These are phyloP conservation scores for Limnanthes douglasii DNA, from an alignment of 345 rosid genomes.

Conservation along the genomic window DNA sequence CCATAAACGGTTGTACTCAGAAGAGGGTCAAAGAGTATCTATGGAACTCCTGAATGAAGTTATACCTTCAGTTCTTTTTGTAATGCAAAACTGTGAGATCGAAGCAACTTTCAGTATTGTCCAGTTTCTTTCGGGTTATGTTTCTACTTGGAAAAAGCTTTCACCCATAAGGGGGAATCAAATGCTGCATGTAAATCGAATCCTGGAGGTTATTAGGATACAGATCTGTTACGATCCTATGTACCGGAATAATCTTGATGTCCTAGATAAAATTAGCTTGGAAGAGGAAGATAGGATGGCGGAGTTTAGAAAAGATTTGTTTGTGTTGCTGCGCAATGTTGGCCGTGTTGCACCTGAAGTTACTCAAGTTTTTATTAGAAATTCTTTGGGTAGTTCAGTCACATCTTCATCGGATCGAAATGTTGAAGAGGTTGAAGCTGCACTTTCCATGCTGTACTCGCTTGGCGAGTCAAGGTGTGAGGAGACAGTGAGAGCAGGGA, in stretches of 20 bases:
- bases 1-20: slow-evolving; percentile 47
- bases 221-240: slow-evolving; percentile 68
- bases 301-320: slow-evolving; percentile 73
- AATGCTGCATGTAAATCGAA: slow-evolving; percentile 44
- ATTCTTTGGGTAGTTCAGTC: slow-evolving; percentile 51
- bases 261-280: slow-evolving; percentile 63
- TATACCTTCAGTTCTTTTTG: slow-evolving; percentile 63
- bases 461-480: slow-evolving; percentile 80
- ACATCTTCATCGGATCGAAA: slow-evolving; percentile 44
- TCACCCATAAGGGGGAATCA: slow-evolving; percentile 65
- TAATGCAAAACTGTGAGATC: slow-evolving; percentile 60
- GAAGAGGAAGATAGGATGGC: slow-evolving; percentile 90
- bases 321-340: slow-evolving; percentile 63
- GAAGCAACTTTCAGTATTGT: slow-evolving; percentile 47
- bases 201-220: slow-evolving; percentile 61
- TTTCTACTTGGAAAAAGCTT: slow-evolving; percentile 62
- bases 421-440: slow-evolving; percentile 93
- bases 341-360: slow-evolving; percentile 83
- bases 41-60: slow-evolving; percentile 71
- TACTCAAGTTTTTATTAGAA: slow-evolving; percentile 60
- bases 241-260: slow-evolving; percentile 55
- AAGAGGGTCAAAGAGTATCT: slow-evolving; percentile 37
- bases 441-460: slow-evolving; percentile 84
- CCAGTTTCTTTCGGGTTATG: slow-evolving; percentile 73
- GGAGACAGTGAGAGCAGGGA: slow-evolving; percentile 52